These are phyloP conservation scores for Kodamaea jinghongensis DNA, from an alignment of 805 yeast genomes.

Conservation along the genomic window DNA sequence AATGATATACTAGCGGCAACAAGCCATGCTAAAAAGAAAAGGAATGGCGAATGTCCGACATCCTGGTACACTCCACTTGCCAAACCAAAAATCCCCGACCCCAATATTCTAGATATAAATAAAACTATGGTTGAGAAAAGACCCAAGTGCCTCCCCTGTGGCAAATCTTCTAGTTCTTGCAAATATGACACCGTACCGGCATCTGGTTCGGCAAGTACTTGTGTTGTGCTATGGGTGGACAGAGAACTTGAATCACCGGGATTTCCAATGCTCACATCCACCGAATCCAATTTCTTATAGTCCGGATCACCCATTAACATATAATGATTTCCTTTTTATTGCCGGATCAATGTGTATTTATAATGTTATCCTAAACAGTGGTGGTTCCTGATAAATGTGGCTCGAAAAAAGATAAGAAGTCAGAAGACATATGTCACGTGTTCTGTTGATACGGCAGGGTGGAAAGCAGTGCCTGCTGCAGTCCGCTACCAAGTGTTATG, in stretches of 20 bases:
- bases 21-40: slow-evolving; percentile 63
- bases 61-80: slow-evolving; percentile 65
- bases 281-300: slow-evolving; percentile 1
- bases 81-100: slow-evolving; percentile 76
- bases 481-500: too few species aligned
- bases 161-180: slow-evolving; percentile 48
- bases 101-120: slow-evolving; percentile 67
- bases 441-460: too few species aligned
- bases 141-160: slow-evolving; percentile 76
- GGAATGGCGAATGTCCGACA: slow-evolving; percentile 62
- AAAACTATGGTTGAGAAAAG: slow-evolving; percentile 61
- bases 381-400: too few species aligned
- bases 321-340: too few species aligned
- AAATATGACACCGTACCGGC: slow-evolving; percentile 17
- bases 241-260: slow-evolving; percentile 8
- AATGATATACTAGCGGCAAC: slow-evolving; percentile 61
- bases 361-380: too few species aligned
- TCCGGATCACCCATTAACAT: not conserved
- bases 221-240: slow-evolving; percentile 1
- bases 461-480: too few species aligned
- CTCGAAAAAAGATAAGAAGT: too few species aligned
- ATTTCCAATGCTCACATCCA: slow-evolving; percentile 1
- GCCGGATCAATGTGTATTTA: too few species aligned
- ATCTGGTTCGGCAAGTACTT: too few species aligned
- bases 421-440: too few species aligned